Conservation (phyloP, 208 protist species). For the Vickermania ingenoplastis region DNA sequence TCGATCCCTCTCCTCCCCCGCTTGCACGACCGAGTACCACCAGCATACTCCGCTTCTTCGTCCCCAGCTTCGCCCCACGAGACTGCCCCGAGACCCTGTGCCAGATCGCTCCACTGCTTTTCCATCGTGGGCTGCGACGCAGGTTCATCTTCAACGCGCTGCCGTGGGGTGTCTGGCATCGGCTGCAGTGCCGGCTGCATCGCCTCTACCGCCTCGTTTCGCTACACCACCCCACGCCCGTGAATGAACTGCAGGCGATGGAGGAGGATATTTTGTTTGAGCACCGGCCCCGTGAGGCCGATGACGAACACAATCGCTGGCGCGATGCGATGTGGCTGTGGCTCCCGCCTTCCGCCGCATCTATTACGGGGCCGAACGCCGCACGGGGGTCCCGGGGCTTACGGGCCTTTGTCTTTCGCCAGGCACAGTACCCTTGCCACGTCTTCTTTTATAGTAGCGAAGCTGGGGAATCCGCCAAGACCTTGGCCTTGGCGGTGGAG, state of each 20-base stretch:
- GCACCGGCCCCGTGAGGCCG: slow-evolving; percentile 54
- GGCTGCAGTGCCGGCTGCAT: slow-evolving; percentile 68
- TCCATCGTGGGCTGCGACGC: slow-evolving; percentile 64
- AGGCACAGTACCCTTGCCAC: slow-evolving; percentile 32
- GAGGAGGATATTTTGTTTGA: slow-evolving; percentile 49
- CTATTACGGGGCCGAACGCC: neutral
- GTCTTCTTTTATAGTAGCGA: slow-evolving; percentile 55
- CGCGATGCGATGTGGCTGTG: slow-evolving; percentile 81
- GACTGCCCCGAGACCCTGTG: slow-evolving; percentile 34
- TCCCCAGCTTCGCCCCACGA: slow-evolving; percentile 68
- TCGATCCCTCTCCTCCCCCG: neutral
- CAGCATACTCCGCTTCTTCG: slow-evolving; percentile 61
- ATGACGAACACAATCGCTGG: slow-evolving; percentile 84
- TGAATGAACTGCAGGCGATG: slow-evolving; percentile 17
- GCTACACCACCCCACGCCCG: slow-evolving; percentile 43
- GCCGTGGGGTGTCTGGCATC: slow-evolving; percentile 81
- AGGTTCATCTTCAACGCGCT: slow-evolving; percentile 81
- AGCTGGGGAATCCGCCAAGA: slow-evolving; percentile 29
- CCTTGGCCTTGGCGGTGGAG: slow-evolving; percentile 54
- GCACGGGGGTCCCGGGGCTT: slow-evolving; percentile 18
- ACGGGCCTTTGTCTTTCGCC: slow-evolving; percentile 68
- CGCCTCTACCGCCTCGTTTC: slow-evolving; percentile 36
- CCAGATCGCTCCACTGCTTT: slow-evolving; percentile 57
- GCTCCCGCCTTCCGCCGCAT: neutral
- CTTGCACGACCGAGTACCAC: too few relatives aligned